These are phyloP conservation scores for Orbilia javanica DNA, from an alignment of 2,329 filamentous ascomycete genomes.

Conservation along the genomic window DNA sequence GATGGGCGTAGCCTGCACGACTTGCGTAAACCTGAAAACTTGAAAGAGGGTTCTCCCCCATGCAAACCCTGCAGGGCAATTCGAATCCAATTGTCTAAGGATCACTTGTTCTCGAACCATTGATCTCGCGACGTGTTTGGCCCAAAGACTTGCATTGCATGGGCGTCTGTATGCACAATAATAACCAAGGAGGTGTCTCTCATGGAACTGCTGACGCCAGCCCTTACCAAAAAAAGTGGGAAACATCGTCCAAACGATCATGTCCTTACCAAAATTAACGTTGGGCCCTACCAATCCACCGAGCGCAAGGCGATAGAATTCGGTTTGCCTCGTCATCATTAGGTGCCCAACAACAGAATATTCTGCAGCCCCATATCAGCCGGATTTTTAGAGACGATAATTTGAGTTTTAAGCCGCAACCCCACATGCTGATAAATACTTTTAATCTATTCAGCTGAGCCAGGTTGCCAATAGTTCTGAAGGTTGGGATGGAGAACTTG, in stretches of 20 bases:
- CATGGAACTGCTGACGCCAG: constrained; percentile 17
- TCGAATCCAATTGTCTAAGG: background rate
- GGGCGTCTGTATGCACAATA: background rate
- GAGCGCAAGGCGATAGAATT: background rate
- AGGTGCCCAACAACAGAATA: background rate
- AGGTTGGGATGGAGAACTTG: background rate
- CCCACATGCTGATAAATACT: constrained; percentile 49
- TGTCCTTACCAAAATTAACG: constrained; percentile 8
- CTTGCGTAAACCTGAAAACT: constrained; percentile 22
- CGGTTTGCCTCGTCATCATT: background rate
- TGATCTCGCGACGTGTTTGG: constrained; percentile 2
- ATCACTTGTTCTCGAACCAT: background rate
- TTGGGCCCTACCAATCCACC: background rate
- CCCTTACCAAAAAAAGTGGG: background rate
- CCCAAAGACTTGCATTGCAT: background rate
- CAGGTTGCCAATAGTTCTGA: constrained; percentile 16
- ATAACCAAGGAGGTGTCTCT: background rate
- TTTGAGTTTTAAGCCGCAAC: constrained; percentile 42
- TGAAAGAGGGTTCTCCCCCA: background rate
- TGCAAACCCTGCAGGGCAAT: constrained; percentile 1
- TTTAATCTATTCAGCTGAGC: constrained; percentile 53
- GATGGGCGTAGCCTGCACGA: background rate
- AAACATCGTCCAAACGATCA: constrained; percentile 5
- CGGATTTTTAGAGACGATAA: background rate
- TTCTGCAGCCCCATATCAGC: background rate